These are phyloP conservation scores for Colletotrichum trifolii DNA, from an alignment of 2,329 filamentous ascomycete genomes.

Conservation along the genomic window DNA sequence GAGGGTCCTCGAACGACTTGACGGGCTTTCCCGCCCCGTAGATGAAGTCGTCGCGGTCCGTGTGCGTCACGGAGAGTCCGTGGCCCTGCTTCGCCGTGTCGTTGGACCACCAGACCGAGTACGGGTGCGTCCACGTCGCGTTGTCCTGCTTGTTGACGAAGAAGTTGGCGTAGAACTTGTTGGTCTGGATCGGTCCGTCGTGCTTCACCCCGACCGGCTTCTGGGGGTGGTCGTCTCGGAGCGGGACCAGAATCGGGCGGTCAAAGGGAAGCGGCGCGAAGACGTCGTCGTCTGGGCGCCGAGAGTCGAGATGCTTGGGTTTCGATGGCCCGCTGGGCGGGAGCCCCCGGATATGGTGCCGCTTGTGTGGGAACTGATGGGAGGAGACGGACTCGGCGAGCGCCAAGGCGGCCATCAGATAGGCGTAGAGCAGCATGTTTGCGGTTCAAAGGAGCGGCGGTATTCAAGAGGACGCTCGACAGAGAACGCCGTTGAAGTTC, in stretches of 20 bases:
- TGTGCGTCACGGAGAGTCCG: slow-evolving; percentile 77
- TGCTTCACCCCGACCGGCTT: slow-evolving; percentile 19
- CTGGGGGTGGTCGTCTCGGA: slow-evolving; percentile 25
- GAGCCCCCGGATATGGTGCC: no score
- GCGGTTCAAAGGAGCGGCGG: no score
- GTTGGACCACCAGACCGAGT: slow-evolving; percentile 70
- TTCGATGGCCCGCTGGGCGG: not conserved
- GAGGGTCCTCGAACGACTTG: slow-evolving; percentile 48
- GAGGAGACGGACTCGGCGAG: no score
- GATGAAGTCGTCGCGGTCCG: slow-evolving; percentile 69
- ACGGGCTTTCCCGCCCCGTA: slow-evolving; percentile 74
- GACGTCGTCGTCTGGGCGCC: slow-evolving; percentile 7
- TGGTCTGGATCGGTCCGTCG: slow-evolving; percentile 65
- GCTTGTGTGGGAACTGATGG: no score
- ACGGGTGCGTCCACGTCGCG: slow-evolving; percentile 76
- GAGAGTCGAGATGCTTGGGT: not conserved
- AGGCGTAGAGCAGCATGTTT: no score
- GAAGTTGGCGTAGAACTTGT: slow-evolving; percentile 79
- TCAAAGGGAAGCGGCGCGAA: slow-evolving; percentile 21
- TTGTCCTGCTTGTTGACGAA: slow-evolving; percentile 75
- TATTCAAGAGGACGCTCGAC: no score
- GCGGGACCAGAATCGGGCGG: slow-evolving; percentile 16
- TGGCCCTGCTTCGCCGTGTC: slow-evolving; percentile 56
- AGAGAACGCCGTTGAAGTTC: no score
- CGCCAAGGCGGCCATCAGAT: no score